Evolutionary conservation across 169 alveolate species (phyloP).

Genomic region (Perkinsus marinus): DNA sequence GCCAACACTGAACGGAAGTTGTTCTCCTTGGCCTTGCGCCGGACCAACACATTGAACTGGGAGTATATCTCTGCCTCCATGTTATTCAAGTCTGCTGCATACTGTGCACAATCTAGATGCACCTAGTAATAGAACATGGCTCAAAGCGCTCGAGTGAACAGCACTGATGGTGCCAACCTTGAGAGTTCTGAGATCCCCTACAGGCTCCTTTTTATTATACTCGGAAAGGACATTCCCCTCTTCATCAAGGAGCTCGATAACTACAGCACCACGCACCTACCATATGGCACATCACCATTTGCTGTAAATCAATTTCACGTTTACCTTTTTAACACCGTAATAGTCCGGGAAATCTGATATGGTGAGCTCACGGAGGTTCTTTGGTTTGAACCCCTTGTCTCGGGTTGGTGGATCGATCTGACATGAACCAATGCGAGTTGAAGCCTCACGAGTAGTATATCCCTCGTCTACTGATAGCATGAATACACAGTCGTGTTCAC

Average conservation of each 20-base stretch:
- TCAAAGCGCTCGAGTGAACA: neutral
- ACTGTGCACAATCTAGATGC: slow-evolving; percentile 56
- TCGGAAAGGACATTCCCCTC: slow-evolving; percentile 22
- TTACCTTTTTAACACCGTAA: slow-evolving; percentile 12
- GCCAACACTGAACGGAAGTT: slow-evolving; percentile 65
- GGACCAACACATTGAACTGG: slow-evolving; percentile 57
- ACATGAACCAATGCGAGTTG: neutral
- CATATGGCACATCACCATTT: neutral
- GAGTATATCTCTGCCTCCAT: slow-evolving; percentile 56
- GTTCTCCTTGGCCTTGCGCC: slow-evolving; percentile 71
- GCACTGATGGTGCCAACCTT: neutral
- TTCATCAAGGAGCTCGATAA: slow-evolving; percentile 18
- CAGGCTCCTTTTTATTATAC: neutral
- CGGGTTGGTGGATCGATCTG: neutral
- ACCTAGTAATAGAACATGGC: slow-evolving; percentile 15
- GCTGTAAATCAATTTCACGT: neutral
- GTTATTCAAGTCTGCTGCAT: slow-evolving; percentile 41
- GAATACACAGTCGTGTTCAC: slow-evolving; percentile 13
- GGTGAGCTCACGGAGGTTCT: neutral
- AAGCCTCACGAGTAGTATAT: neutral
- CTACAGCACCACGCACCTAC: slow-evolving; percentile 26
- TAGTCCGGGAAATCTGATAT: slow-evolving; percentile 5
- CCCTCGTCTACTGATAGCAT: neutral
- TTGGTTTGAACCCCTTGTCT: neutral
- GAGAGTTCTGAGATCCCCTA: neutral